Conservation (phyloP, 352 stramenopile genomes). For the Pythium myriotylum region DNA sequence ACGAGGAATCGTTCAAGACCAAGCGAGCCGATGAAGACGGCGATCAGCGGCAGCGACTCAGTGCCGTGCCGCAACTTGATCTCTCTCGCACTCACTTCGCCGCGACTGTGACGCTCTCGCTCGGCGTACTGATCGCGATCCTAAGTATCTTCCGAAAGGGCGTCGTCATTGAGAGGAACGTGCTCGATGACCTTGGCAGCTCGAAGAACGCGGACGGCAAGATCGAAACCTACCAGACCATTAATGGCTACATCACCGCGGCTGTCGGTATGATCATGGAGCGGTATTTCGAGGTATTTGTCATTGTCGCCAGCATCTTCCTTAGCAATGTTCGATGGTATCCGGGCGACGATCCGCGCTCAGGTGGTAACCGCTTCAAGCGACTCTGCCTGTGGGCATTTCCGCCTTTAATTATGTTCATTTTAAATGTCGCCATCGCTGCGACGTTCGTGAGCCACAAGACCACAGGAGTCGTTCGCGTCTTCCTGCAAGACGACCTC, state of each 20-base stretch:
- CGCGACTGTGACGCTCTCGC: background rate
- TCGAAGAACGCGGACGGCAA: slow-evolving; percentile 34
- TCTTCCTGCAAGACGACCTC: slow-evolving; percentile 36
- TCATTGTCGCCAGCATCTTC: slow-evolving; percentile 42
- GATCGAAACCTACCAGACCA: slow-evolving; percentile 38
- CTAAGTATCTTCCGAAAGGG: slow-evolving; percentile 36
- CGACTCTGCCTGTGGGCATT: slow-evolving; percentile 33
- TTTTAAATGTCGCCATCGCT: slow-evolving; percentile 44
- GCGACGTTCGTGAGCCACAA: slow-evolving; percentile 42
- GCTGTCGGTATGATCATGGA: slow-evolving; percentile 32
- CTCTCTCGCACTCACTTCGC: slow-evolving; percentile 7
- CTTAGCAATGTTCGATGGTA: slow-evolving; percentile 39
- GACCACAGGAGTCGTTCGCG: slow-evolving; percentile 32
- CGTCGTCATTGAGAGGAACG: slow-evolving; percentile 35
- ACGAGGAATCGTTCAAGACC: background rate
- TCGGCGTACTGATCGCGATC: slow-evolving; percentile 14
- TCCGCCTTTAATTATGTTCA: slow-evolving; percentile 36
- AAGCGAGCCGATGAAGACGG: background rate
- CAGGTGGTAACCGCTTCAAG: slow-evolving; percentile 34
- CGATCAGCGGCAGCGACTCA: slow-evolving; percentile 17
- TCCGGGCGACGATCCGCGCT: slow-evolving; percentile 26
- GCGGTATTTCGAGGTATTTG: slow-evolving; percentile 35
- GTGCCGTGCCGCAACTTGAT: slow-evolving; percentile 20
- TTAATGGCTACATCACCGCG: slow-evolving; percentile 41
- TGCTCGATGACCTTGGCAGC: slow-evolving; percentile 33